Evolutionary conservation across 2,329 filamentous ascomycete species (phyloP).

Genomic region (Trichothecium sympodiale): DNA sequence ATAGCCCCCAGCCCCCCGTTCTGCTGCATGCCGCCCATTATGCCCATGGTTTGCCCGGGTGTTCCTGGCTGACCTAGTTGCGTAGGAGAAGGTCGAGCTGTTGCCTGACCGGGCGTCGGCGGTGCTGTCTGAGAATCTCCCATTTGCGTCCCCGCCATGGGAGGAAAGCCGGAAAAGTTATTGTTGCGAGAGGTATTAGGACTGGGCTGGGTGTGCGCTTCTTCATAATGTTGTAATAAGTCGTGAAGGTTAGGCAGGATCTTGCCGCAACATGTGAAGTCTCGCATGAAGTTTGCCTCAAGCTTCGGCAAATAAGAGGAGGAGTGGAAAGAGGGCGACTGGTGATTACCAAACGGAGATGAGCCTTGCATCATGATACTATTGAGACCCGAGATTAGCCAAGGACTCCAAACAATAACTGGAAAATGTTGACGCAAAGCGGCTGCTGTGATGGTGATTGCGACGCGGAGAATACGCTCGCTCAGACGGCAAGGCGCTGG

Average conservation of each 20-base stretch:
- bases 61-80: slow-evolving; percentile 21
- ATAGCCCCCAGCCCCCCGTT: slow-evolving; percentile 14
- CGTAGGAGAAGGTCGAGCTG: slow-evolving; percentile 14
- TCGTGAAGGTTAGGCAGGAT: slow-evolving; percentile 88
- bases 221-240: slow-evolving; percentile 91
- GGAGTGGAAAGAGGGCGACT: slow-evolving; percentile 92
- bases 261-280: slow-evolving; percentile 90
- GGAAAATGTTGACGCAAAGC: no score
- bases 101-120: slow-evolving; percentile 17
- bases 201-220: slow-evolving; percentile 69
- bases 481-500: slow-evolving; percentile 1
- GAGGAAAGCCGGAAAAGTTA: slow-evolving; percentile 27
- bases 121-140: slow-evolving; percentile 20
- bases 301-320: slow-evolving; percentile 94
- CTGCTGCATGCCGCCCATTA: slow-evolving; percentile 9
- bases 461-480: background rate
- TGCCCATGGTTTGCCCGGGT: slow-evolving; percentile 2
- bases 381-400: slow-evolving; percentile 8
- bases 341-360: slow-evolving; percentile 69
- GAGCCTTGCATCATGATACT: slow-evolving; percentile 95
- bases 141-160: slow-evolving; percentile 10
- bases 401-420: no score
- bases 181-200: slow-evolving; percentile 29
- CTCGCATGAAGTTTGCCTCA: slow-evolving; percentile 94
- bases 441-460: background rate